A percentile compares a stretch with the other conserved stretches of the same genome.
These are phyloP conservation scores for Trichophyton verrucosum DNA, from an alignment of 2,329 filamentous ascomycete genomes.

Conservation along the genomic window DNA sequence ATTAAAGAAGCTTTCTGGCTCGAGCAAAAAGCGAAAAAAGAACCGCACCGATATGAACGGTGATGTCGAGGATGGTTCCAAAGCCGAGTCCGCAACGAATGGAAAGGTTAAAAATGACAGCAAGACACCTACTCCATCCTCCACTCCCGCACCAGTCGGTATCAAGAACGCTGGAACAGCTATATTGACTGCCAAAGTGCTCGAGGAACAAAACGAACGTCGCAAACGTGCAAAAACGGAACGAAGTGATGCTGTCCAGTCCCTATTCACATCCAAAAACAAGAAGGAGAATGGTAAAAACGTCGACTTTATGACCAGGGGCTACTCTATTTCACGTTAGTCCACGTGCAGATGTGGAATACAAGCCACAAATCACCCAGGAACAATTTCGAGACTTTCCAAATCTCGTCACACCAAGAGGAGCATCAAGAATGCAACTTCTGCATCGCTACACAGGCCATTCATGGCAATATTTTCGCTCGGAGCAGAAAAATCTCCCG, in stretches of 20 bases:
- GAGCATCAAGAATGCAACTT: too few relatives aligned
- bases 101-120: slow-evolving; percentile 14
- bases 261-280: slow-evolving; percentile 39
- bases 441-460: too few relatives aligned
- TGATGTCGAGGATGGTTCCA: background rate
- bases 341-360: background rate
- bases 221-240: slow-evolving; percentile 67
- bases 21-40: slow-evolving; percentile 59
- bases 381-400: too few relatives aligned
- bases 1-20: slow-evolving; percentile 61
- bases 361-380: background rate
- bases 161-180: slow-evolving; percentile 88
- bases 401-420: too few relatives aligned
- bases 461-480: too few relatives aligned
- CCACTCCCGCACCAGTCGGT: slow-evolving; percentile 35
- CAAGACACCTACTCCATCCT: slow-evolving; percentile 23
- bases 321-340: slow-evolving; percentile 34
- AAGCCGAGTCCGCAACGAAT: slow-evolving; percentile 7
- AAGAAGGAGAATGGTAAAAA: slow-evolving; percentile 33
- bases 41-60: slow-evolving; percentile 32
- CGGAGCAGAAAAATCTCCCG: too few relatives aligned
- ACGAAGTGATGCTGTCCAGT: slow-evolving; percentile 44
- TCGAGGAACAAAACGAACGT: slow-evolving; percentile 72
- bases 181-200: slow-evolving; percentile 68
- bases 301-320: slow-evolving; percentile 48